Evolutionary conservation across 352 stramenopile genomes (phyloP).

Genomic region (Elongisporangium anandrum): DNA sequence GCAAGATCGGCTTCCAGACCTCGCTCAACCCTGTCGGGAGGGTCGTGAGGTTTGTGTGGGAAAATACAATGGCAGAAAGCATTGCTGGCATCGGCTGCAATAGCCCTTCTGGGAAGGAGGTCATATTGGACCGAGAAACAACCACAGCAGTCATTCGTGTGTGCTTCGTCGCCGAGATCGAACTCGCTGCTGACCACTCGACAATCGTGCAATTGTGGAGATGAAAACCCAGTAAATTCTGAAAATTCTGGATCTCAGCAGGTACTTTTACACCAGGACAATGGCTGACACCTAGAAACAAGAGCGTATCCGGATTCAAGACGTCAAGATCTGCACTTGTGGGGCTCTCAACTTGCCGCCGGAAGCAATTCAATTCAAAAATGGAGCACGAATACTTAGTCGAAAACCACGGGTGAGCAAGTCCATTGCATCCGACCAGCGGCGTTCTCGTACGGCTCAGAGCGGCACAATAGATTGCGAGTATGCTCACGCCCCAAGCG

Average conservation of each 20-base stretch:
- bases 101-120: constrained; percentile 17
- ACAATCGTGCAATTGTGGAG: constrained; percentile 35
- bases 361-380: constrained; percentile 17
- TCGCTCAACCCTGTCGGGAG: neutral
- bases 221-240: constrained; percentile 31
- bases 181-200: constrained; percentile 16
- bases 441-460: neutral
- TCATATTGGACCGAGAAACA: constrained; percentile 29
- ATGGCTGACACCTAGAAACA: constrained; percentile 26
- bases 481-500: constrained; percentile 9
- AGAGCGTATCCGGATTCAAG: constrained; percentile 18
- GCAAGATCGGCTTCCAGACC: neutral
- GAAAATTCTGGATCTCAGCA: constrained; percentile 11
- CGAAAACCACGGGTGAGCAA: constrained; percentile 21
- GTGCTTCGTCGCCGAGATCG: constrained; percentile 16
- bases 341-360: neutral
- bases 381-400: constrained; percentile 20
- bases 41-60: neutral
- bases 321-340: constrained; percentile 2
- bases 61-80: constrained; percentile 1
- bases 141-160: constrained; percentile 16
- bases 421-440: constrained; percentile 7
- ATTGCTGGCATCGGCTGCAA: constrained; percentile 17
- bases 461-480: constrained; percentile 13
- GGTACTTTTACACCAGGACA: constrained; percentile 21